Base-by-base conservation (phyloP, 208 protist genomes). In the Leishmania martiniquensis region DNA sequence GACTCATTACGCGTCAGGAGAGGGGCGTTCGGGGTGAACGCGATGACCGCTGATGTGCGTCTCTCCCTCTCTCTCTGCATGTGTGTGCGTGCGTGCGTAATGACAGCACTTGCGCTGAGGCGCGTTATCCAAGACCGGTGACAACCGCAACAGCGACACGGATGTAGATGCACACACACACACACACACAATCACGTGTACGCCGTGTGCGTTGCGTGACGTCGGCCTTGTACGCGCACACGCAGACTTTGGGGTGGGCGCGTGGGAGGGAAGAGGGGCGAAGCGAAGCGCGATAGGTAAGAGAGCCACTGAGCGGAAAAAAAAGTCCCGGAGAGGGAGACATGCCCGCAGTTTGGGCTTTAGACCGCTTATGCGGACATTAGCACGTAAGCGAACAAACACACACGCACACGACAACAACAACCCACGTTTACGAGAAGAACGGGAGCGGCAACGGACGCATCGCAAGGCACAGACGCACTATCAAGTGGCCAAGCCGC, bases 331-430 rank as follows among this genome's bases (percentile, higher is more conserved):
- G 13, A 70, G 65, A 39, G 65, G 47, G 42, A 47, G 65, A 47
- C 25, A 69, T 6, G 49, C 47, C 29, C n/a, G n/a, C 57, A 47
- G 37, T 32, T 51, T 10, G 39, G 65, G 25, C 25, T 51, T n/a
- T 49, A 47, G 65, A 69, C 37, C 65, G 32, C 65, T 69, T 69
- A 69, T 51, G 42, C 65, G 65, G 22, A 49, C 65, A 69, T 29
- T 4, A 13, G 29, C 42, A 13, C 67, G 32, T 72, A 29, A 51
- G 57, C 47, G 57, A 69, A 49, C 22, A 15, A 69, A 49, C 20
- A 20, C 51, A 52, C 45, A 17, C 13, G 25, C 42, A 70, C 25
- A 70, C 66, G 37, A 20, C 65, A 70, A 1, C 17, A 29, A 67
- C 37, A 70, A 13, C 22, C 39, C 2, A 32, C 55, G 12, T n/a